Percentiles rank a stretch among this genome's conserved stretches.
These are phyloP conservation scores for Pachyrhizus erosus DNA, from an alignment of 306 rosid species.

Conservation along the genomic window DNA sequence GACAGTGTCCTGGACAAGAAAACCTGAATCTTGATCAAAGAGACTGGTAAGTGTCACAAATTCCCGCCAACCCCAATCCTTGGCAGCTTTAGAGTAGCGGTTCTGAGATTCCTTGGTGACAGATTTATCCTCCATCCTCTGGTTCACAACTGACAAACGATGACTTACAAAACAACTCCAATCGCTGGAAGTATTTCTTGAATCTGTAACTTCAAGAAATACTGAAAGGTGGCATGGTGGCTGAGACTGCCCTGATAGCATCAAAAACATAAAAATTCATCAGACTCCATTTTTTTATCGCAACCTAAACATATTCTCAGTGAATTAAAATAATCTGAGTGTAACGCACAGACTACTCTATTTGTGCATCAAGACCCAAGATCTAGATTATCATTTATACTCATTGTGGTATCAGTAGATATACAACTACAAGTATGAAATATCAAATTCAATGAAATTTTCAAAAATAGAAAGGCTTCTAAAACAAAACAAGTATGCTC, in stretches of 20 bases:
- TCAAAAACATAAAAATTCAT: conserved; percentile 52
- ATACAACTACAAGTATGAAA: conserved; percentile 41
- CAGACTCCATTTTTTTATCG: conserved; percentile 48
- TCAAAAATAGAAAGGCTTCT: conserved; percentile 29
- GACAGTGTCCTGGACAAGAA: conserved; percentile 95
- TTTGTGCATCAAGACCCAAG: conserved; percentile 1
- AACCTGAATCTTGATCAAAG: conserved; percentile 99
- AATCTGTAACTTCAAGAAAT: conserved; percentile 98
- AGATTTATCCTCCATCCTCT: conserved; percentile 90
- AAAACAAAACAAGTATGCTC: conserved; percentile 27
- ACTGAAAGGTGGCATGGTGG: conserved; percentile 99
- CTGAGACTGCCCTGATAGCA: conserved; percentile 99
- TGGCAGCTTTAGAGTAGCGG: conserved; percentile 99
- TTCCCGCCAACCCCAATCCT: conserved; percentile 99
- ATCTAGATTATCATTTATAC: conserved; percentile 39
- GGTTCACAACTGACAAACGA: conserved; percentile 95
- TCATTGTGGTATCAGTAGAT: conserved; percentile 45
- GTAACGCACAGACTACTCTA: conserved; percentile 28
- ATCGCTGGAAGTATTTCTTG: conserved; percentile 92
- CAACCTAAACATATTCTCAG: conserved; percentile 27
- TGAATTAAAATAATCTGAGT: conserved; percentile 38
- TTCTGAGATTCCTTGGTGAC: conserved; percentile 99
- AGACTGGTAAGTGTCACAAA: conserved; percentile 99
- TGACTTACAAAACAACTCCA: conserved; percentile 99
- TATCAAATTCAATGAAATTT: conserved; percentile 43